Evolutionary conservation across 2,329 filamentous ascomycete genomes (phyloP), one percentile per base, ranked within the genome.

Genomic region (Fusarium tricinctum): DNA sequence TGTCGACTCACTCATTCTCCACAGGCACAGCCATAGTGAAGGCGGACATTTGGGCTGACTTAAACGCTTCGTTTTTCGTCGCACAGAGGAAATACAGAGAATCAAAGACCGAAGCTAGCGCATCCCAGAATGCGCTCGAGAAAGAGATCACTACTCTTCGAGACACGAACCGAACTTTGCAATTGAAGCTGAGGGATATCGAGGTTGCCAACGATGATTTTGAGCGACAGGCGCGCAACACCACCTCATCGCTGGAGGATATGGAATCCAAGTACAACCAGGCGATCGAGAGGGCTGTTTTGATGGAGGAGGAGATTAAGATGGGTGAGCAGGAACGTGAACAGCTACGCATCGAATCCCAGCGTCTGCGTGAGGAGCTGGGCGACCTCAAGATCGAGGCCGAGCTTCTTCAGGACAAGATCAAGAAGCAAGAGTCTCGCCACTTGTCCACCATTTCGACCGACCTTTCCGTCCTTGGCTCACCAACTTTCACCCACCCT

Each of bases 121-220:
- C 88, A 51, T 94, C 92, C 56, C 96, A 98, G 77, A 94, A 91
- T 76, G 84, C 85, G 6, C 86, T 99, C 53, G 94, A 99, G 80
- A 98, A 97, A 81, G 96, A 99, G 80, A 94, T 99, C 74, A 99
- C 96, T 8, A 91, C 88, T 10, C 85, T 99, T 73, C 91, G 96
- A 76, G 94, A 99, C 70, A 80, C 89, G 48, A 97, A 94, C 79
- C 86, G 96, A 69, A 90, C 91, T 5, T 81, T 97, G 64, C 92
- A 96, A 74, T 84, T 97, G 67, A 92, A 88, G 79, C 83, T 99
- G 59, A 91, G 96, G 71, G 96, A 99, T 78, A 97, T 95, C 73
- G 96, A 99, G 81, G 96, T 99, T 56, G 93, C 92, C 78, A 99
- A 98, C 81, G 96, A 99, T 84, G 96, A 99, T 80, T 97, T 95